Evolutionary conservation across 164 flowering plant genomes (phyloP), one percentile per base, ranked within the genome.

Genomic region (Magnolia sinica): DNA sequence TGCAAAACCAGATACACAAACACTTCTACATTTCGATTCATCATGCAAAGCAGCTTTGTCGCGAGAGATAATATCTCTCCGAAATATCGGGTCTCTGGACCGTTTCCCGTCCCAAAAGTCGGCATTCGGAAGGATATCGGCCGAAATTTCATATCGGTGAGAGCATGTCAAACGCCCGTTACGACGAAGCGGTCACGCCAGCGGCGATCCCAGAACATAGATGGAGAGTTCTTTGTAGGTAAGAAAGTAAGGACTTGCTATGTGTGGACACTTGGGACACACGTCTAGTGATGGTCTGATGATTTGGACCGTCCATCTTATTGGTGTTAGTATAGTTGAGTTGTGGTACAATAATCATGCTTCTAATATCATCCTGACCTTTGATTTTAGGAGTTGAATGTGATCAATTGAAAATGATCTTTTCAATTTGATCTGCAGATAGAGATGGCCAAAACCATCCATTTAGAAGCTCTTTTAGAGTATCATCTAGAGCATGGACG

Each of bases 151-250:
- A 19, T 55, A 13, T 7, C 74, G 20, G 77, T 68, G 66, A 24
- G 64, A 50, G 77, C 72, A 37, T 51, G 77, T 61, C 45, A 59
- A 16, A 71, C 20, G 11, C 29, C 22, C 4, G 72, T 37, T 55
- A 45, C 51, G 9, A 24, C 49, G 52, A 70, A 67, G 52, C 16
- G 63, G 45, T 29, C 68, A 18, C 82, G 81, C 24, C 81, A 72
- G 71, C 83, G 87, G 82, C 84, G 88, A 14, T 75, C 84, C 7
- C 89, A 88, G 75, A 88, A 88, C 50, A 86, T 82, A 3, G 69
- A 82, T 9, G 91, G 91, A 58, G 87, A 88, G 50, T 85, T 87
- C 82, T 85, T 83, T 61, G 89, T 88, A 7, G 88, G 89, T 85
- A 78, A 69, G 64, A 1, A 20, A 18, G 16, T 2, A 70, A 22